phyloP scores from a whole-genome alignment of 441 rosid genomes.

The Sinapis alba region DNA sequence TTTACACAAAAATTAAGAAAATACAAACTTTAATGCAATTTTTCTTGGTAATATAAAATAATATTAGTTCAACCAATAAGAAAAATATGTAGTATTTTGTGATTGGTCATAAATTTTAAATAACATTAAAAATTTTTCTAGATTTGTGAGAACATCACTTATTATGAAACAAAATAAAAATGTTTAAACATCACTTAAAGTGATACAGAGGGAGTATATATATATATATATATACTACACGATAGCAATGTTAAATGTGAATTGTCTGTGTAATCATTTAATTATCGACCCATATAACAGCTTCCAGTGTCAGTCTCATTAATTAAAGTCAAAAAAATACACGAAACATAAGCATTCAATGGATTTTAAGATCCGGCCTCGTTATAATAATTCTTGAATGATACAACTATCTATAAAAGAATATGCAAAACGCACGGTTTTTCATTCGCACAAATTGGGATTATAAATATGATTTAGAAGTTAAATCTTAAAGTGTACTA shows the following conservation, averaged over 20 bases:
- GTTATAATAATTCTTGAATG: slow-evolving; percentile 30
- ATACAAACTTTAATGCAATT: too few relatives aligned
- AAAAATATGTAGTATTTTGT: too few relatives aligned
- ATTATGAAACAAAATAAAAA: too few relatives aligned
- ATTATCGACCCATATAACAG: slow-evolving; percentile 38
- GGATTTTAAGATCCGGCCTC: slow-evolving; percentile 37
- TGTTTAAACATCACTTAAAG: too few relatives aligned
- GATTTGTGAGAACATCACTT: too few relatives aligned
- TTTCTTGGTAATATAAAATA: too few relatives aligned
- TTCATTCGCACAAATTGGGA: slow-evolving; percentile 26
- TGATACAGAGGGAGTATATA: too few relatives aligned
- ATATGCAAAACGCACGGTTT: slow-evolving; percentile 1
- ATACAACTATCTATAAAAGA: slow-evolving; percentile 15
- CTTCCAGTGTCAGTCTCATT: slow-evolving; percentile 31
- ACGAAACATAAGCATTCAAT: slow-evolving; percentile 37
- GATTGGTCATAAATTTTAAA: too few relatives aligned
- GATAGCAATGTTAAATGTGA: slow-evolving; percentile 1
- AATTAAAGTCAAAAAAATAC: slow-evolving; percentile 4
- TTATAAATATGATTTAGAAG: background rate
- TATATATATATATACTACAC: too few relatives aligned
- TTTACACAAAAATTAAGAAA: too few relatives aligned
- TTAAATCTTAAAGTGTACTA: background rate
- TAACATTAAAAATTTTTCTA: too few relatives aligned
- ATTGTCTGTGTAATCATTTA: slow-evolving; percentile 28
- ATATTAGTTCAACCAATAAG: too few relatives aligned